These are phyloP conservation scores for Amyloporia xantha DNA, from an alignment of 768 basidiomycete genomes.

Conservation along the genomic window DNA sequence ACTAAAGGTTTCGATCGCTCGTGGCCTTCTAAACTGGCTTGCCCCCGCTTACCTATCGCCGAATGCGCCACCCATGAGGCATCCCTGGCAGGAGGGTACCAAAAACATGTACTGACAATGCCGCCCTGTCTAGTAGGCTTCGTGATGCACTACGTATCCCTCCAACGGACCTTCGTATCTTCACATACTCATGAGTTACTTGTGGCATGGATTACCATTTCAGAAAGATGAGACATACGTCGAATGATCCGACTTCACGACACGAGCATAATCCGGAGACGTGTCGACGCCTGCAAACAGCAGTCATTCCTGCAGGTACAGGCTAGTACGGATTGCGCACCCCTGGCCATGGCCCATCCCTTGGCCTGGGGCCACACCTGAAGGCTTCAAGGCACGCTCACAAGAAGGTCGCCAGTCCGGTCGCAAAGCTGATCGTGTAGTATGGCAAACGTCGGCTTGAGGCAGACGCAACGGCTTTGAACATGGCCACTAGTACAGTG, in stretches of 20 bases:
- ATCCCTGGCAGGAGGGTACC: conserved; percentile 36
- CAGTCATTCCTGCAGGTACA: not conserved
- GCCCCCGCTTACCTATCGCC: conserved; percentile 25
- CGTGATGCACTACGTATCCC: conserved; percentile 36
- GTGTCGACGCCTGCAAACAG: conserved; percentile 27
- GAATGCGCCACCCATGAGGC: conserved; percentile 34
- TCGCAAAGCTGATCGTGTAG: conserved; percentile 23
- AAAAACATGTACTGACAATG: conserved; percentile 40
- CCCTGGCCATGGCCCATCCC: no score
- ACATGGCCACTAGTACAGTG: not conserved
- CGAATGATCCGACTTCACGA: conserved; percentile 33
- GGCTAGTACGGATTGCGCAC: no score
- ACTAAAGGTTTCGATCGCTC: conserved; percentile 21
- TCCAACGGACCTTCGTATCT: conserved; percentile 33
- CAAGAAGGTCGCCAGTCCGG: conserved; percentile 30
- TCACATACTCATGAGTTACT: not conserved
- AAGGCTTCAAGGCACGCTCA: conserved; percentile 25
- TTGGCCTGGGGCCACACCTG: conserved; percentile 41
- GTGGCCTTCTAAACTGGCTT: not conserved
- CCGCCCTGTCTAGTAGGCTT: conserved; percentile 37
- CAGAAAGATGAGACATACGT: conserved; percentile 18
- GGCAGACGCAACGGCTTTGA: not conserved
- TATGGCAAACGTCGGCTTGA: conserved; percentile 20
- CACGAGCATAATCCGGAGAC: conserved; percentile 35
- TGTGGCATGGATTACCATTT: not conserved